Base-by-base conservation (phyloP, 1,284 basidiomycete species). In the Apiotrichum siamense region DNA sequence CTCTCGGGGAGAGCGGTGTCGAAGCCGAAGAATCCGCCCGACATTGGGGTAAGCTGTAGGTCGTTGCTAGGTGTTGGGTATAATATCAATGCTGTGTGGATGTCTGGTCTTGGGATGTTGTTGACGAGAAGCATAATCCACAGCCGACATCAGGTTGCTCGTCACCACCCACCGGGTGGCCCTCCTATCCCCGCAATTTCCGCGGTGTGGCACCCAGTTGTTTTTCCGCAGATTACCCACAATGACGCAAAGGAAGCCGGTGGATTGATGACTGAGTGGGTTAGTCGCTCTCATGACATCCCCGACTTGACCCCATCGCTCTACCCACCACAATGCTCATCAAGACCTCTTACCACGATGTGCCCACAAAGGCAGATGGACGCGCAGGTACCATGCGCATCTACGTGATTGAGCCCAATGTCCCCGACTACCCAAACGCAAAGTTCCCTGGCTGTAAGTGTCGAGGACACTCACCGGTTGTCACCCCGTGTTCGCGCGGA, bases 331-430 rank as follows among this genome's bases (percentile, higher is more conserved):
- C 45, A 41, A 88, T 93, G 90, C 78, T 93, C 56, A 83, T 93
- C 78, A 81, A 81, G 57, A 87, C 86, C 61, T 83, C 83, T 10
- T 82, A 81, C 72, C 77, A 85, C 65, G 88, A 93, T 66, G 72
- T 93, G 4, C 80, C 82, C 24, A 83, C 85, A 36, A 81, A 79
- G 50, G 80, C 86, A 17, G 62, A 71, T 54, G 80, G 78, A 12
- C 77, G 79, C 43, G 81, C 81, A 7, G 79, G 79, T 10, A 83
- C 84, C 1, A 85, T 92, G 59, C 79, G 88, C 54, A 83, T 94
- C 53, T 74, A 62, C 57, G 46, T 73, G 43, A 68, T 71, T 36
- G 69, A 73, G 56, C 70, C 70, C 24, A 67, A 68, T 51, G 45
- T 72, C 4, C 72, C 72, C 9, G 73, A 70, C 25, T 75, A 74